Base-by-base conservation (phyloP, 495 filamentous ascomycete genomes). In the Opeltia flavorubescens region DNA sequence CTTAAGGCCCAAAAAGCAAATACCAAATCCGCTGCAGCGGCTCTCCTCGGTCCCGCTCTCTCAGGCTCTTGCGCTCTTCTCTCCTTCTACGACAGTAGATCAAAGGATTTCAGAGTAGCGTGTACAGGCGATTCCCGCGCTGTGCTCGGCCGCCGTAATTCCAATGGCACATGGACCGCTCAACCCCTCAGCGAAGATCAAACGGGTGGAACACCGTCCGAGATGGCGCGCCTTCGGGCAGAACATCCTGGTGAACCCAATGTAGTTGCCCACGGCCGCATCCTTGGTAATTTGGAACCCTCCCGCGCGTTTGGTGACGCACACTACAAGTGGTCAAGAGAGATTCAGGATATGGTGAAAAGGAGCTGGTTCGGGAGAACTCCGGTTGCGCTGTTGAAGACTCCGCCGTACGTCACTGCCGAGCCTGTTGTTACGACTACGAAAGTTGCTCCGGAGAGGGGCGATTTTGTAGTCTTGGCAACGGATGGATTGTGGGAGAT, bases 401-500 rank as follows among this genome's bases (percentile, higher is more conserved):
- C 89, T 0, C 93, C 93, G 13, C 93, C 93, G 0, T 99, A 99
- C 57, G 93, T 99, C 17, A 99, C 93, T 5, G 93, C 93, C 4
- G 91, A 99, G 65, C 91, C 91, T 8, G 71, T 95, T 30, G 74
- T 99, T 39, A 96, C 88, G 5, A 94, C 86, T n/a, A 95, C 91
- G 26, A 83, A 89, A 62, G 80, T 99, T 44, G 77, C 94, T 52
- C 91, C 91, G 9, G 75, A 81, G 34, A 81, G 81, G 49, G 91
- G 91, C 38, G 93, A 96, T 57, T 99, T 99, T 54, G 67, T 99
- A 4, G 89, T 99, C 43, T 79, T 99, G 72, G 93, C 93, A 4
- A 94, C 93, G 0, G 93, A 99, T 58, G 93, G 93, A 2, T 71
- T 99, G 11, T 99, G 93, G 91, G 93, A 99, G 66, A 96, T 96